Evolutionary conservation across 768 basidiomycete species (phyloP).

Genomic region (Candolleomyces eurysporus): DNA sequence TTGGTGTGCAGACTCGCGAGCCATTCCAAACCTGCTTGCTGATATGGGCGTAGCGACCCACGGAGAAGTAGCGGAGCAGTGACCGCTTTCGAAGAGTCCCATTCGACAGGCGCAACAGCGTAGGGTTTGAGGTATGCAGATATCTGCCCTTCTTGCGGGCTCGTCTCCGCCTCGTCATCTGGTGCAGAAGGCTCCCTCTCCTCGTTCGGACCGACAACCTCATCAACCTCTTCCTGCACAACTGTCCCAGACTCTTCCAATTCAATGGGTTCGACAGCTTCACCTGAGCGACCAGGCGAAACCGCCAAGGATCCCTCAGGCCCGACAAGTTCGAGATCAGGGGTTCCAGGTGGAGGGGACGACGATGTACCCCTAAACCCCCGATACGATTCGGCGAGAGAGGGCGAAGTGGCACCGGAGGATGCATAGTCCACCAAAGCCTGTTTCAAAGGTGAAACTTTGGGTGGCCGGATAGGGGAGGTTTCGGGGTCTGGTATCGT

Average conservation of each 20-base stretch:
- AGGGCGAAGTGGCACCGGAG: not conserved
- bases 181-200: constrained; percentile 1
- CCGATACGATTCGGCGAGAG: not conserved
- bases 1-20: constrained; percentile 83
- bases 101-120: constrained; percentile 69
- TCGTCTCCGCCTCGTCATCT: constrained; percentile 28
- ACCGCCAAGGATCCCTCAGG: not conserved
- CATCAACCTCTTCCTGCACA: not conserved
- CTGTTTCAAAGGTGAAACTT: not conserved
- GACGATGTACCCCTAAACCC: no score
- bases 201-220: not conserved
- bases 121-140: constrained; percentile 64
- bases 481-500: constrained; percentile 13
- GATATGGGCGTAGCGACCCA: constrained; percentile 88
- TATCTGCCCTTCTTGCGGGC: constrained; percentile 31
- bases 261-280: no score
- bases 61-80: constrained; percentile 75
- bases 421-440: not conserved
- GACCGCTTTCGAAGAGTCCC: constrained; percentile 58
- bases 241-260: no score
- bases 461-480: constrained; percentile 7
- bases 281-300: not conserved
- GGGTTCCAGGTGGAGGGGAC: no score
- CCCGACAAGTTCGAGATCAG: not conserved
- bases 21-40: constrained; percentile 93